Conservation (phyloP, 352 stramenopile genomes). For the Phytophthora pini region DNA sequence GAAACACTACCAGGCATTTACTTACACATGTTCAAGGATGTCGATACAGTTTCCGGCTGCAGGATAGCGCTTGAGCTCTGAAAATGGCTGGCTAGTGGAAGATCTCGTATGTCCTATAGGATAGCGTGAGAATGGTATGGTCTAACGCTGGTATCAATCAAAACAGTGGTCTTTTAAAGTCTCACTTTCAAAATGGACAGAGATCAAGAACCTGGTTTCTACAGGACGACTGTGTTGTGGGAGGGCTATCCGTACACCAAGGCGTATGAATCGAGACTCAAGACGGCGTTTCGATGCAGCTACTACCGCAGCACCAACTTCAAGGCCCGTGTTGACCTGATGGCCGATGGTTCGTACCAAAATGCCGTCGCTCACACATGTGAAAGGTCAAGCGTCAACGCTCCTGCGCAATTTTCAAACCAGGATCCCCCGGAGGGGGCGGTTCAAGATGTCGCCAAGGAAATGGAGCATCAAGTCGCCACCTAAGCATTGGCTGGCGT, state of each 20-base stretch:
- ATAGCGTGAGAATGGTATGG: no score
- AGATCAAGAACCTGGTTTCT: conserved; percentile 9
- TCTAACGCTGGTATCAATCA: no score
- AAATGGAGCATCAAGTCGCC: conserved; percentile 10
- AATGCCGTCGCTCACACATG: conserved; percentile 7
- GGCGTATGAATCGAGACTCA: conserved; percentile 6
- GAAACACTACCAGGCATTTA: no score
- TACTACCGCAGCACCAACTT: conserved; percentile 7
- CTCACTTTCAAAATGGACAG: conserved; percentile 17
- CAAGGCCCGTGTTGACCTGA: conserved; percentile 15
- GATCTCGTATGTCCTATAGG: no score
- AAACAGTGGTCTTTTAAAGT: no score
- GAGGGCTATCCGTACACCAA: conserved; percentile 11
- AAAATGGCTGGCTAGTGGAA: no score
- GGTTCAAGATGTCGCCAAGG: conserved; percentile 5
- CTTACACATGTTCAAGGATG: no score
- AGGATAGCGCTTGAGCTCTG: no score
- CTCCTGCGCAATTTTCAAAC: not conserved
- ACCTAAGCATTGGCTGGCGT: conserved; percentile 6
- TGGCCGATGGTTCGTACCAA: conserved; percentile 9
- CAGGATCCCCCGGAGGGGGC: not conserved
- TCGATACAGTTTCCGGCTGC: no score
- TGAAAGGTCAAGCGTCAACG: not conserved
- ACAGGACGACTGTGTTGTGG: conserved; percentile 13
- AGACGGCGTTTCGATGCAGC: conserved; percentile 15